Evolutionary conservation across 2,329 filamentous ascomycete species (phyloP), one percentile per base, ranked within the genome.

Genomic region (Stemphylium vesicarium): DNA sequence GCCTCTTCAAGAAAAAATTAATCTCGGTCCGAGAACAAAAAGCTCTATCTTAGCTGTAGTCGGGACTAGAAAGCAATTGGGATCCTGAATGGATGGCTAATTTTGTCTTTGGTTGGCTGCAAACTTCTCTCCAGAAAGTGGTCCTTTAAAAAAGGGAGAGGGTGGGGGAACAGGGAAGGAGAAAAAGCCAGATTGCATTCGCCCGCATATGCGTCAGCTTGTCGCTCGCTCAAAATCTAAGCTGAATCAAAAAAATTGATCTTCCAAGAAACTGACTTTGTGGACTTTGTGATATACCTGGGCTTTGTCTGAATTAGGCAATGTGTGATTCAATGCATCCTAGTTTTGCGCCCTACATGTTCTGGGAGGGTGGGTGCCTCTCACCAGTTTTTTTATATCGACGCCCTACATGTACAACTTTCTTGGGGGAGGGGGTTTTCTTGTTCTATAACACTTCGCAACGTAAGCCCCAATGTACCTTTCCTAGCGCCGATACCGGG

Each of bases 201-300:
- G 44, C 50, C 46, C 51, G 46, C 37, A 50, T 59, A 59, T 64
- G 53, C 59, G 46, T 62, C 60, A 64, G 69, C 69, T 68, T 57
- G 62, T 65, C 69, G 54, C 56, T 72, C 69, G 33, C 66, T 72
- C 47, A 60, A 60, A 53, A 48, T 60, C 54, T 50, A 69, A 69
- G 68, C 66, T 69, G 60, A 64, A 67, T 58, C 16, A 57, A 59
- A 64, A 64, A 62, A 57, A 48, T 31, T 31, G 15, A 31, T 24
- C 5, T 8, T 33, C 11, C 11, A 12, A 26, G 0, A n/a, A n/a
- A 33, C 24, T 12, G n/a, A n/a, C 32, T n/a, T 24, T 11, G 31
- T 4, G n/a, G 16, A 22, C 15, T 13, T n/a, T 12, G 6, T 13
- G 3, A 15, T 10, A 12, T 11, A 18, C 24, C 18, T 2, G 38